phyloP scores from a whole-genome alignment of 2,329 filamentous ascomycete species.

The Pseudogymnoascus sp. region DNA sequence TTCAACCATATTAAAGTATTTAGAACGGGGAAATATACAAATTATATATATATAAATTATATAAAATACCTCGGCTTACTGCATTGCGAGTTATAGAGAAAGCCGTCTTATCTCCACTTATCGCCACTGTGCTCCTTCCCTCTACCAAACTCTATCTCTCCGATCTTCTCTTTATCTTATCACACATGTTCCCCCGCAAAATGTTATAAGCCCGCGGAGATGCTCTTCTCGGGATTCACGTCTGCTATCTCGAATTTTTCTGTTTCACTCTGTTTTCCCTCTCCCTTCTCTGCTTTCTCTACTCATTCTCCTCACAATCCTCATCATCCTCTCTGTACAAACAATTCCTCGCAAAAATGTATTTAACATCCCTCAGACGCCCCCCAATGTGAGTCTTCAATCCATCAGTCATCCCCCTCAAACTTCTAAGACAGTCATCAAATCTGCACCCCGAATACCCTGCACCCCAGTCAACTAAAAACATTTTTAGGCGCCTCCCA shows the following conservation, averaged over 20 bases:
- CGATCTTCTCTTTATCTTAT: background rate
- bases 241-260: background rate
- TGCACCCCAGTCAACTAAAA: background rate
- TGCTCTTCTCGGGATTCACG: background rate
- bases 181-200: background rate
- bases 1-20: background rate
- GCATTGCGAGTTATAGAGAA: background rate
- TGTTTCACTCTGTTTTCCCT: background rate
- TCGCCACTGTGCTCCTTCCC: background rate
- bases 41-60: background rate
- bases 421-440: background rate
- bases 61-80: background rate
- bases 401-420: background rate
- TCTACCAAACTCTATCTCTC: background rate
- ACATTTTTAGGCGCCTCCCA: background rate
- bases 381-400: background rate
- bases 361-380: slow-evolving; percentile 4
- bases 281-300: background rate
- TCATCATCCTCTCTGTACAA: background rate
- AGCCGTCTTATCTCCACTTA: background rate
- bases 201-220: background rate
- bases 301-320: background rate
- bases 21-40: background rate
- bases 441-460: background rate
- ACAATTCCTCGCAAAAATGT: background rate